Base-by-base conservation (phyloP, 2,329 filamentous ascomycete species). In the Stemphylium beticola region DNA sequence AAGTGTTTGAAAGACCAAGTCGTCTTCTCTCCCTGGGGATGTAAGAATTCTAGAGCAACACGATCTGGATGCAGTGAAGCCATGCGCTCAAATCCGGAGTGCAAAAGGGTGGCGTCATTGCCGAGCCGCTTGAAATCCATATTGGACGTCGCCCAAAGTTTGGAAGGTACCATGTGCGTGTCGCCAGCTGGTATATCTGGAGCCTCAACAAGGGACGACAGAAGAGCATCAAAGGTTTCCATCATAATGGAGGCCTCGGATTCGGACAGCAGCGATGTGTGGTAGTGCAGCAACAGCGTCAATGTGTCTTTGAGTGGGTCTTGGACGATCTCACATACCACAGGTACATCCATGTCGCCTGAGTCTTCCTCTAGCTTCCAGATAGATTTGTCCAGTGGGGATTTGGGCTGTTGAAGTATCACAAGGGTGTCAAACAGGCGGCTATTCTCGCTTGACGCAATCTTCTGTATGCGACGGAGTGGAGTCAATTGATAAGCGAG, bases 361-460 rank as follows among this genome's bases (percentile, higher is more conserved):
- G 77, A 66, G 41, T 86, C 83, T 9, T 80, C 72, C 40, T 81
- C 65, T 22, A 83, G 64, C 17, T 69, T 76, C 83, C 83, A 86
- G 32, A 85, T 77, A 1, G 66, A 59, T n/a, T 71, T 26, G 57
- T 85, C 76, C 7, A 85, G 69, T 1, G 72, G 57, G 9, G 60
- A 50, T 6, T 79, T 66, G 0, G 83, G 80, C 38, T 88, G 87
- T 68, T 97, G 93, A 10, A 96, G 78, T 43, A 97, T 83, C 14
- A 97, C 78, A 26, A 96, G 76, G 1, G 89, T 90, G 68, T 96
- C 91, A 70, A 96, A 96, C 0, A 96, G 77, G 11, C 80, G 81
- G 15, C 76, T 75, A 1, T 82, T 80, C 53, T 81, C 70, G 52
- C 73, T 54, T 58, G 76, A 65, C 67, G 78, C 60, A 62, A 80